Percentiles rank a stretch among this genome's conserved stretches.
phyloP scores from a whole-genome alignment of 2,329 filamentous ascomycete species.

The Aureobasidium leucospermi region DNA sequence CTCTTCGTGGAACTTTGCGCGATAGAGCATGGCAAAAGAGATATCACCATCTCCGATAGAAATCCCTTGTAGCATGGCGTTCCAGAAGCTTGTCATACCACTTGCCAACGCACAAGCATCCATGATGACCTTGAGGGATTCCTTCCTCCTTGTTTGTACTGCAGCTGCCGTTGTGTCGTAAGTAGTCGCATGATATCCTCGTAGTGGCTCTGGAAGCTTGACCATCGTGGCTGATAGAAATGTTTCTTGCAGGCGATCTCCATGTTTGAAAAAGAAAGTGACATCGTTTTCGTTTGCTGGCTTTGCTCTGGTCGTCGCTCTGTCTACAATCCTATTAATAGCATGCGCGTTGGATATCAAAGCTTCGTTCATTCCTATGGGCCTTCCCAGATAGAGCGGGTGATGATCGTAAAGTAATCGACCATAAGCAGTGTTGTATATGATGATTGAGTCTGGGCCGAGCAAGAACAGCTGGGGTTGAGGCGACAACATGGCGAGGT shows the following conservation, averaged over 20 bases:
- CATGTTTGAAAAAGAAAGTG: not conserved
- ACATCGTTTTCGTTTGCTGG: not conserved
- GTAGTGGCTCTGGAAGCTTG: not conserved
- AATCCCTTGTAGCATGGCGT: not conserved
- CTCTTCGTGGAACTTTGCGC: not conserved
- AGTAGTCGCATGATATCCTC: not conserved
- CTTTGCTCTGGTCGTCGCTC: not conserved
- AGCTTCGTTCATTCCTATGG: not conserved
- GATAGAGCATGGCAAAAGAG: not conserved
- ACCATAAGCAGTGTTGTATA: conserved; percentile 15
- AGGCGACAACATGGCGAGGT: conserved; percentile 12
- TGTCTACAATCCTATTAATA: not conserved
- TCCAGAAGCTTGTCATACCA: not conserved
- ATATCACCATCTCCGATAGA: not conserved
- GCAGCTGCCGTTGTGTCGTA: not conserved
- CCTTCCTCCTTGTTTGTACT: not conserved
- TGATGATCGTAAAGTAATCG: conserved; percentile 1
- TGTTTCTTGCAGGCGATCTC: not conserved
- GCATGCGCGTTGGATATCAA: not conserved
- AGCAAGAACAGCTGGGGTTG: conserved; percentile 12
- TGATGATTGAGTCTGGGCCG: not conserved
- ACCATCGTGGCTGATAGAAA: not conserved
- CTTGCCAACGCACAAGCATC: not conserved
- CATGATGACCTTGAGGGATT: not conserved
- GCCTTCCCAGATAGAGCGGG: conserved; percentile 2